These are phyloP conservation scores for Albatrellus ellisii DNA, from an alignment of 768 basidiomycete species.

Conservation along the genomic window DNA sequence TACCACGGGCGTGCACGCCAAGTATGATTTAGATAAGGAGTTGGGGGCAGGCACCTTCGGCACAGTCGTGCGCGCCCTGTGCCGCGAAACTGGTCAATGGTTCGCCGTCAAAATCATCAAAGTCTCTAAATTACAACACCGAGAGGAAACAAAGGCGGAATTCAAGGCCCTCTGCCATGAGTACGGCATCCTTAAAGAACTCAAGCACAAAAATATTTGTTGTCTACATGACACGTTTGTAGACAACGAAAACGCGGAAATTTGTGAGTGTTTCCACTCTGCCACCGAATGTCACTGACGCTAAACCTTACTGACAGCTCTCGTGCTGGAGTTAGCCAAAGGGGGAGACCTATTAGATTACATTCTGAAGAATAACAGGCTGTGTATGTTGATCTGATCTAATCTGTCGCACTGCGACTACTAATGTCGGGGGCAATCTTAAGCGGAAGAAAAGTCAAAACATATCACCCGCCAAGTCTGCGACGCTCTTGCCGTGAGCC, in stretches of 20 bases:
- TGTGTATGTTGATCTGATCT: constrained; percentile 41
- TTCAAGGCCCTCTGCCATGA: constrained; percentile 43
- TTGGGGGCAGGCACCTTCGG: constrained; percentile 91
- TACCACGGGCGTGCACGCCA: constrained; percentile 41
- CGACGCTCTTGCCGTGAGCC: constrained; percentile 56
- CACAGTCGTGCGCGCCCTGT: constrained; percentile 73
- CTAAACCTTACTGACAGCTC: too few relatives aligned
- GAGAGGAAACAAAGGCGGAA: constrained; percentile 10
- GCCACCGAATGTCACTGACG: constrained; percentile 18
- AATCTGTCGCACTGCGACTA: constrained; percentile 16
- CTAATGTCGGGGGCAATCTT: too few relatives aligned
- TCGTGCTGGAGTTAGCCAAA: constrained; percentile 74
- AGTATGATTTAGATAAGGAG: constrained; percentile 54
- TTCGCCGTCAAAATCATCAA: constrained; percentile 87
- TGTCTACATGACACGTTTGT: constrained; percentile 62
- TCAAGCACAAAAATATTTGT: constrained; percentile 78
- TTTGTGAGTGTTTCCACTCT: constrained; percentile 26
- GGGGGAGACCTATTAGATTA: constrained; percentile 88
- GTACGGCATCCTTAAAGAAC: constrained; percentile 62
- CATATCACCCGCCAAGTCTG: constrained; percentile 79
- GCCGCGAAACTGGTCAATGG: constrained; percentile 55
- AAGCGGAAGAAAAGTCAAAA: constrained; percentile 43
- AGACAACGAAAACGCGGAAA: constrained; percentile 33
- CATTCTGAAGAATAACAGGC: too few relatives aligned
- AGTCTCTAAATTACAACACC: constrained; percentile 30